Evolutionary conservation across 2,329 filamentous ascomycete genomes (phyloP).

Genomic region (Talaromyces verruculosus): DNA sequence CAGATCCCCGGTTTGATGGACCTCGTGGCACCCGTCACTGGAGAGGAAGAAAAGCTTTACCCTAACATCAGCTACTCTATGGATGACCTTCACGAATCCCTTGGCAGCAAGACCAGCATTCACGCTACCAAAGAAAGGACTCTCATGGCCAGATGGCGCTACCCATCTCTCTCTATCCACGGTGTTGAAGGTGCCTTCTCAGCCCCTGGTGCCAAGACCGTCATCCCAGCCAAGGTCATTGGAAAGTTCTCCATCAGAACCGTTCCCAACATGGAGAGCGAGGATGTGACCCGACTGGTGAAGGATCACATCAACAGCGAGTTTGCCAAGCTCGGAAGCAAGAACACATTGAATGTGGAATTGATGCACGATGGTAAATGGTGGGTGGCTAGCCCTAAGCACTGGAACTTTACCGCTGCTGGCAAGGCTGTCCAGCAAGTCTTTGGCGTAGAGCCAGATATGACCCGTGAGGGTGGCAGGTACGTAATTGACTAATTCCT

Average conservation of each 20-base stretch:
- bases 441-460: constrained; percentile 88
- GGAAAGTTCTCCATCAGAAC: constrained; percentile 99
- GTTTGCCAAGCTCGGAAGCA: constrained; percentile 83
- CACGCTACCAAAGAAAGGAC: constrained; percentile 85
- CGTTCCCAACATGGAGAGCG: constrained; percentile 94
- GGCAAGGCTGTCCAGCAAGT: constrained; percentile 95
- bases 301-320: constrained; percentile 79
- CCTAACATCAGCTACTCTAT: constrained; percentile 90
- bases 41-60: constrained; percentile 86
- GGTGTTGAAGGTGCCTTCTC: constrained; percentile 95
- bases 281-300: constrained; percentile 81
- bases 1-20: constrained; percentile 91
- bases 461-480: constrained; percentile 93
- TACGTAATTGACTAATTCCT: constrained; percentile 40
- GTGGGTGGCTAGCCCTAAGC: constrained; percentile 97
- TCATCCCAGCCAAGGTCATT: constrained; percentile 95
- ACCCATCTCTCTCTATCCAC: constrained; percentile 89
- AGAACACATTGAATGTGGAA: constrained; percentile 82
- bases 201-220: constrained; percentile 91
- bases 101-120: constrained; percentile 86
- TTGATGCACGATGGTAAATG: constrained; percentile 93
- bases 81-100: constrained; percentile 87
- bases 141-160: constrained; percentile 94
- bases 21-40: constrained; percentile 83
- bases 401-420: constrained; percentile 97